These are phyloP conservation scores for Eucalyptus pauciflora DNA, from an alignment of 345 rosid species.

Conservation along the genomic window DNA sequence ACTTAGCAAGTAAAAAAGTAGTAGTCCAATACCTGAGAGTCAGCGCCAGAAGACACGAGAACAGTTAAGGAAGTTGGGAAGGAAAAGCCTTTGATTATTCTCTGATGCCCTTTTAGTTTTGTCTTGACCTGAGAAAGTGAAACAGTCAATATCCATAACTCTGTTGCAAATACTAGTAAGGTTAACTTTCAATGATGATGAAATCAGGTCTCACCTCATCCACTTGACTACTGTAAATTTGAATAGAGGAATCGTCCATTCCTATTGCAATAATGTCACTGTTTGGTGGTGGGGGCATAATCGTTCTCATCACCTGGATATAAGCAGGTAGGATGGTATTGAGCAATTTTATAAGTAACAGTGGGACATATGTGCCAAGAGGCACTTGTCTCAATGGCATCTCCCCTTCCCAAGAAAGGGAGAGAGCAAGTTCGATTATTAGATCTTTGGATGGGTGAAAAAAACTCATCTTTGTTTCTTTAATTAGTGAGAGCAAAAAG, in stretches of 20 bases:
- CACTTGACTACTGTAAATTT: conserved; percentile 53
- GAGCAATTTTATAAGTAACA: not conserved
- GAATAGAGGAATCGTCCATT: conserved; percentile 14
- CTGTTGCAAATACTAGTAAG: fast-evolving
- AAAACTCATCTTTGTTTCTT: not conserved
- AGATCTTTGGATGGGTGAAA: not conserved
- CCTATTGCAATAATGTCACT: too few species aligned
- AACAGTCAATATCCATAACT: not conserved
- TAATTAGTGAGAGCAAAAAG: not conserved
- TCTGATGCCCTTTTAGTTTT: conserved; percentile 66
- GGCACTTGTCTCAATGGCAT: not conserved
- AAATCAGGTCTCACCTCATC: conserved; percentile 46
- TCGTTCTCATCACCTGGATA: too few species aligned
- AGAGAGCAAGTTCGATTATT: not conserved
- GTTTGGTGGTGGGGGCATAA: too few species aligned
- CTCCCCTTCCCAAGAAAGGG: not conserved
- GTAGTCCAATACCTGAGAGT: conserved; percentile 34
- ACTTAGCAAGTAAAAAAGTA: not conserved
- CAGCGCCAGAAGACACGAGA: conserved; percentile 76
- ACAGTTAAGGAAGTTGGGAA: conserved; percentile 52
- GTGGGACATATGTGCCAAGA: too few species aligned
- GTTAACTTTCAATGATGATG: not conserved
- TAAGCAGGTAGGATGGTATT: fast-evolving
- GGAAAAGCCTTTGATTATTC: conserved; percentile 74
- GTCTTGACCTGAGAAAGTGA: not conserved